phyloP scores from a whole-genome alignment of 441 rosid genomes.

The Flueggea neowawraea region DNA sequence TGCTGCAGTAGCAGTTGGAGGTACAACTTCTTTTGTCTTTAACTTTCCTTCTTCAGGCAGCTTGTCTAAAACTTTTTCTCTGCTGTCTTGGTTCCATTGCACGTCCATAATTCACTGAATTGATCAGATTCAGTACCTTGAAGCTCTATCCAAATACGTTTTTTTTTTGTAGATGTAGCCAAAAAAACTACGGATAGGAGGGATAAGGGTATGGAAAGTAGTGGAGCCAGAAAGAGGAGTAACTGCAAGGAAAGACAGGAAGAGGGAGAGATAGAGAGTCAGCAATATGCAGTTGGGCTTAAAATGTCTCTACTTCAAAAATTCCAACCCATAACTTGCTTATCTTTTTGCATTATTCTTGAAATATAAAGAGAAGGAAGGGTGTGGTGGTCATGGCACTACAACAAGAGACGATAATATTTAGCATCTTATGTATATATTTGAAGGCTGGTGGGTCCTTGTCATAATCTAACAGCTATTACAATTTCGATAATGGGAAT shows the following conservation, averaged over 20 bases:
- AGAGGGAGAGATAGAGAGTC: conserved; percentile 1
- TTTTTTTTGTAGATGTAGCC: conserved; percentile 18
- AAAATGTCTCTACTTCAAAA: conserved; percentile 17
- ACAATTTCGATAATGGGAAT: conserved; percentile 14
- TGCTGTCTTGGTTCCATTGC: conserved; percentile 26
- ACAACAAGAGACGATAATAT: conserved; percentile 22
- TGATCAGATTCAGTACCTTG: conserved; percentile 20
- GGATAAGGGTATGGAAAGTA: conserved; percentile 25
- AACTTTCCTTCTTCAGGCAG: conserved; percentile 30
- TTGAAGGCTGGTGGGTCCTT: conserved; percentile 36
- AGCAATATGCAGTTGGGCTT: conserved; percentile 21
- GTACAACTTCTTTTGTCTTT: conserved; percentile 22
- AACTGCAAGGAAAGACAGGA: too few species aligned
- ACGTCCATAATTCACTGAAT: conserved; percentile 41
- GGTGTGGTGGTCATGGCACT: conserved; percentile 27
- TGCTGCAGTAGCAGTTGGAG: neutral
- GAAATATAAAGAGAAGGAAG: conserved; percentile 4
- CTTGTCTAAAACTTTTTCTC: too few species aligned
- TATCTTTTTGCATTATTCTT: conserved; percentile 19
- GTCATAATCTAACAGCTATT: conserved; percentile 38
- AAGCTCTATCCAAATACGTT: conserved; percentile 17
- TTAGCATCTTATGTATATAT: conserved; percentile 20
- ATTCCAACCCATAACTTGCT: conserved; percentile 16
- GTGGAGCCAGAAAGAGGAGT: conserved; percentile 8
- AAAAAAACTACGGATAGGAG: conserved; percentile 22